These are phyloP conservation scores for Skeletonema potamos DNA, from an alignment of 108 stramenopile genomes.

Conservation along the genomic window DNA sequence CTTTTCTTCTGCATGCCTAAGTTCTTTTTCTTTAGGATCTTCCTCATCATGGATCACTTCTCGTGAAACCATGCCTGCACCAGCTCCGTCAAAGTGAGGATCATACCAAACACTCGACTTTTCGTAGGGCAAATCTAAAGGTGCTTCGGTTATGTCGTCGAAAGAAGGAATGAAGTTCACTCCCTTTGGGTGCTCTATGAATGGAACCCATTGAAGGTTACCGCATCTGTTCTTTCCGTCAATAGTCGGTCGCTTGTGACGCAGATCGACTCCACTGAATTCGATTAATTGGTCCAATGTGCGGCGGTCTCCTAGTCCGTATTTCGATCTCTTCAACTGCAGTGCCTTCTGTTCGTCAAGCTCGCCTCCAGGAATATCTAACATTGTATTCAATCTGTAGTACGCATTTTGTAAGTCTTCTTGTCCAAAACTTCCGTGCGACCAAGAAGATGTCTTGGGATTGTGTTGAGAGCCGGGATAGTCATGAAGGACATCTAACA, in stretches of 20 bases:
- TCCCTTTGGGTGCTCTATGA: slow-evolving; percentile 49
- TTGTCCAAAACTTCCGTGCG: slow-evolving; percentile 22
- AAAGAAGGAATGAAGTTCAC: slow-evolving; percentile 45
- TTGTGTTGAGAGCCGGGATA: slow-evolving; percentile 78
- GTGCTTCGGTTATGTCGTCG: slow-evolving; percentile 29
- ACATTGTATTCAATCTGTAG: slow-evolving; percentile 56
- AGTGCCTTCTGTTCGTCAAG: slow-evolving; percentile 24
- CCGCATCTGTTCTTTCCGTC: slow-evolving; percentile 71
- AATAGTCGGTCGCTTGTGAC: slow-evolving; percentile 48
- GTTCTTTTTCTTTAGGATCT: slow-evolving; percentile 6
- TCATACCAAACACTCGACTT: slow-evolving; percentile 52
- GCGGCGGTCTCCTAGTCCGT: slow-evolving; percentile 73
- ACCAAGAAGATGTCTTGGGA: slow-evolving; percentile 61
- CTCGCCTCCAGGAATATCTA: slow-evolving; percentile 63
- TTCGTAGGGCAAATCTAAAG: slow-evolving; percentile 46
- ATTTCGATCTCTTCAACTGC: slow-evolving; percentile 39
- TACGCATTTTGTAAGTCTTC: slow-evolving; percentile 13
- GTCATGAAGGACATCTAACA: slow-evolving; percentile 75
- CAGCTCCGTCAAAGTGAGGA: slow-evolving; percentile 32
- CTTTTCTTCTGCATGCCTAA: slow-evolving; percentile 2
- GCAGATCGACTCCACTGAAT: slow-evolving; percentile 77
- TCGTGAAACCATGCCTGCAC: slow-evolving; percentile 21
- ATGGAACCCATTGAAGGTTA: slow-evolving; percentile 85
- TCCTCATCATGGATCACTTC: background rate
- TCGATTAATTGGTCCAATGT: slow-evolving; percentile 69